phyloP scores from a whole-genome alignment of 495 filamentous ascomycete species.

The Beverwykella pulmonaria region DNA sequence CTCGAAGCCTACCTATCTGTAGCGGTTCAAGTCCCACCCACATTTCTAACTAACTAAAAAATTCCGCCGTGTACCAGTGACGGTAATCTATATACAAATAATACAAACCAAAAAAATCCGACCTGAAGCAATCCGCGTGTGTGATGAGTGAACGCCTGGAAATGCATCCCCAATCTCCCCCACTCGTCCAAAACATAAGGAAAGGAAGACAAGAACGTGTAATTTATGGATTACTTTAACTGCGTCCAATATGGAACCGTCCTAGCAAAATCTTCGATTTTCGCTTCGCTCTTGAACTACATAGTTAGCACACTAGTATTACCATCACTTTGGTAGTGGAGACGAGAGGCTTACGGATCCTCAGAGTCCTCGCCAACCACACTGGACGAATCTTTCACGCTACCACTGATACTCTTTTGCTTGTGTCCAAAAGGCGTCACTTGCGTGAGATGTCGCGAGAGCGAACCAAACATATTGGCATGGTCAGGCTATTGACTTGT shows the following conservation, averaged over 20 bases:
- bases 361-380: conserved; percentile 43
- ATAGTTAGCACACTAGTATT: neutral
- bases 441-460: conserved; percentile 2
- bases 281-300: neutral
- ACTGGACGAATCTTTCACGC: neutral
- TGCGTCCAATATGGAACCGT: neutral
- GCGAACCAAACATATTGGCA: conserved; percentile 1
- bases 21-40: too few species aligned
- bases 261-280: conserved; percentile 10
- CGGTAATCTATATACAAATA: too few species aligned
- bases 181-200: too few species aligned
- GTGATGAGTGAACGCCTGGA: too few species aligned
- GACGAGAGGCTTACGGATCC: conserved; percentile 43
- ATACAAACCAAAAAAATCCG: too few species aligned
- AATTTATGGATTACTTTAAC: too few species aligned
- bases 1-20: too few species aligned
- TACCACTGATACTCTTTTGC: neutral
- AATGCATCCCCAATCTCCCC: too few species aligned
- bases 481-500: conserved; percentile 2
- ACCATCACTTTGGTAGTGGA: neutral
- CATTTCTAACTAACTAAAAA: too few species aligned
- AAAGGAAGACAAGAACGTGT: too few species aligned
- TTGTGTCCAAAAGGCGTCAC: conserved; percentile 6
- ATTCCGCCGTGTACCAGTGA: too few species aligned
- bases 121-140: too few species aligned